Evolutionary conservation across 2,329 filamentous ascomycete species (phyloP).

Genomic region (Thielaviopsis ethacetica): DNA sequence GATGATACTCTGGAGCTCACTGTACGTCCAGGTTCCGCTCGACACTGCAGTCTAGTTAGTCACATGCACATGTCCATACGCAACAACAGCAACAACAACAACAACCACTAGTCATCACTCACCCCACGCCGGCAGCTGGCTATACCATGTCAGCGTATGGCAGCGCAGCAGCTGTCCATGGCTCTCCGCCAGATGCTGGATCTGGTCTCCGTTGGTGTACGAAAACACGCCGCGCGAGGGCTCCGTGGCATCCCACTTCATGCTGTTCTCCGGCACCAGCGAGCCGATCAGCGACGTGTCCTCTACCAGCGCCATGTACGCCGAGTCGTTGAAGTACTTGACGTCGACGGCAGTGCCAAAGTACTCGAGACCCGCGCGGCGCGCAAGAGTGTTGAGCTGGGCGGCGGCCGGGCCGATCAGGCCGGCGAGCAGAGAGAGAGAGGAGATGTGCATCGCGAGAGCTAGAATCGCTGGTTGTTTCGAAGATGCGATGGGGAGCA

Average conservation of each 20-base stretch:
- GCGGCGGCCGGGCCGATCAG: not conserved
- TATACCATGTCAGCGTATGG: slow-evolving; percentile 40
- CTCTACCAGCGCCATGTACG: slow-evolving; percentile 34
- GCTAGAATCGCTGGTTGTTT: not conserved
- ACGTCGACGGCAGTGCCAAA: slow-evolving; percentile 44
- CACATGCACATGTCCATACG: slow-evolving; percentile 20
- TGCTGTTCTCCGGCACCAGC: slow-evolving; percentile 33
- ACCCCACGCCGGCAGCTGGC: slow-evolving; percentile 16
- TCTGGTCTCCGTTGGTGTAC: slow-evolving; percentile 33
- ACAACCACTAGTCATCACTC: no score
- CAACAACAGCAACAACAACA: no score
- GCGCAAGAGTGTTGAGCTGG: not conserved
- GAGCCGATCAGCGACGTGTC: slow-evolving; percentile 37
- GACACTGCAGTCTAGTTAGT: slow-evolving; percentile 21
- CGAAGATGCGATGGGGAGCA: not conserved
- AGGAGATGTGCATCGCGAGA: not conserved
- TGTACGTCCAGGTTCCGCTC: slow-evolving; percentile 33
- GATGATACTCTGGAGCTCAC: slow-evolving; percentile 32
- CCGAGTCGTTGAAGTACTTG: slow-evolving; percentile 23
- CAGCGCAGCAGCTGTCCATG: slow-evolving; percentile 41
- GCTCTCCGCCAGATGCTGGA: slow-evolving; percentile 24
- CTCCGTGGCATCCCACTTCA: slow-evolving; percentile 40
- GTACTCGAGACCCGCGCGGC: slow-evolving; percentile 19
- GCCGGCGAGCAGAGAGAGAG: not conserved
- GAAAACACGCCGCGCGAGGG: slow-evolving; percentile 36